phyloP scores from a whole-genome alignment of 352 stramenopile species.

The Elongisporangium senticosum region DNA sequence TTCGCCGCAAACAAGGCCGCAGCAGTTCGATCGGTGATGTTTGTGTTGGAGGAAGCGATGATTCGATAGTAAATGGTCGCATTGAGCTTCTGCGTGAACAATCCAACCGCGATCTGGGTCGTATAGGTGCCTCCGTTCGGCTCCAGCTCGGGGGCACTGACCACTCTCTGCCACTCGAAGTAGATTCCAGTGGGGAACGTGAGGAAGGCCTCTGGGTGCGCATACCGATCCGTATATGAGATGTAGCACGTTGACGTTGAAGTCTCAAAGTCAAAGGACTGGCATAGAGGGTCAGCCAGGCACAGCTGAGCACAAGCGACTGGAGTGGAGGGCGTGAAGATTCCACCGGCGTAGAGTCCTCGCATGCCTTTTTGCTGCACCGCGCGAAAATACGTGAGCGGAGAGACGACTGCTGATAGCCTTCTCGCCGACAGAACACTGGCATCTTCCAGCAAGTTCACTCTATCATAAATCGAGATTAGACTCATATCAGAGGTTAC shows the following conservation, averaged over 20 bases:
- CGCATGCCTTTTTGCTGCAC: conserved; percentile 41
- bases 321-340: conserved; percentile 27
- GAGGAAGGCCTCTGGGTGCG: conserved; percentile 56
- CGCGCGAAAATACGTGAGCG: conserved; percentile 31
- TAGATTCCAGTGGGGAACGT: conserved; percentile 61
- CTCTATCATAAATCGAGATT: background rate
- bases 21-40: conserved; percentile 7
- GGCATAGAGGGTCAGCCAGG: conserved; percentile 37
- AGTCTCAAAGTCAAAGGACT: conserved; percentile 73
- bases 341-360: conserved; percentile 52
- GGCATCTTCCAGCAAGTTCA: background rate
- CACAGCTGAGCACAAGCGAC: conserved; percentile 41
- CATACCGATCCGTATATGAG: conserved; percentile 64
- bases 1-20: conserved; percentile 18
- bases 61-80: conserved; percentile 63
- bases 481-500: no score
- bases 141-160: conserved; percentile 40
- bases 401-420: background rate
- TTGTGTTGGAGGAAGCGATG: conserved; percentile 16
- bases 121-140: conserved; percentile 49
- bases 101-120: conserved; percentile 45
- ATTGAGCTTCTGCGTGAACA: conserved; percentile 49
- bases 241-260: conserved; percentile 58
- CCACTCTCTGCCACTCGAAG: conserved; percentile 70
- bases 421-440: background rate